Base-by-base conservation (phyloP, 495 filamentous ascomycete species). In the Hypoxylon crocopeplum region DNA sequence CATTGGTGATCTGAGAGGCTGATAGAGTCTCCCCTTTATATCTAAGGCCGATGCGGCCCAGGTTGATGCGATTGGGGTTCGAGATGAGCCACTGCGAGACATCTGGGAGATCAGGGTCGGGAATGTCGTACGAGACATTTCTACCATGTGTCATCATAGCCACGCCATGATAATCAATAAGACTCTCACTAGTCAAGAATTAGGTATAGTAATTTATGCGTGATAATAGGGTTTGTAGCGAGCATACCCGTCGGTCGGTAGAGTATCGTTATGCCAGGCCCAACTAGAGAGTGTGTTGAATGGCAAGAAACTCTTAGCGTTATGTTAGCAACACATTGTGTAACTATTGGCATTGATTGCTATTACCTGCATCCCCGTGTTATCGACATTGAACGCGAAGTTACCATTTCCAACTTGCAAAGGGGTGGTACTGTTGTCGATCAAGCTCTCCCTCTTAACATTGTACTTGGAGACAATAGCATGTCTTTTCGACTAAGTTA, bases 401-500 rank as follows among this genome's bases (percentile, higher is more conserved):
- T 82, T 78, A 5, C 81, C 79, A 65, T 82, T 82, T 27, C 79
- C 80, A 0, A 82, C 77, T 67, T 81, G 79, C 32, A 84, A 68
- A 10, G 79, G 79, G 3, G 79, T 80, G 13, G 69, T 68, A 17
- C 61, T 54, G 42, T 62, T 65, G 21, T 65, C 52, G n/a, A 64
- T 52, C n/a, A 61, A 41, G 21, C 4, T 41, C 3, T 62, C 47
- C 6, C 59, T 62, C 15, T 32, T 62, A 8, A 57, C 40, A 48
- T 56, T 62, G 17, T 56, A 62, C 21, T 48, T 52, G 34, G 32
- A 41, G 20, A 62, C 52, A 34, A 62, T 37, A 7, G 10, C 39
- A 3, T 57, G 59, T 15, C 59, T 62, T 11, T 40, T 27, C 4
- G 6, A 3, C 10, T 11, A 5, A 25, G 17, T 50, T 27, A 50